These are phyloP conservation scores for Puccinia triticina DNA, from an alignment of 1,284 basidiomycete genomes.

Conservation along the genomic window DNA sequence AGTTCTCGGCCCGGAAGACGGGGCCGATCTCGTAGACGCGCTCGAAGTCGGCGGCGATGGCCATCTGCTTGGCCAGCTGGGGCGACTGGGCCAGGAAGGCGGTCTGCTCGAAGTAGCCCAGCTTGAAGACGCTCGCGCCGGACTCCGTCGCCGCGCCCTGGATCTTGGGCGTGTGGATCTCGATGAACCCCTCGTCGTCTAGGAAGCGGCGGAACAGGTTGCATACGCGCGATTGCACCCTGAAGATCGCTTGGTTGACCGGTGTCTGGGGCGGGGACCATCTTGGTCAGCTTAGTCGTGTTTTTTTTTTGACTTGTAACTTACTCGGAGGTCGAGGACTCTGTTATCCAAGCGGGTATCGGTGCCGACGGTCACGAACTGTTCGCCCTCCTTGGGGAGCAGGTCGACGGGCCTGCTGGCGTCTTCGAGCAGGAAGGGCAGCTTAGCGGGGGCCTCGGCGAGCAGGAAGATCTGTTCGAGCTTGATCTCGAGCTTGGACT, in stretches of 20 bases:
- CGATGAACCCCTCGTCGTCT: conserved; percentile 75
- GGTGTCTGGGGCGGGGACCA: conserved; percentile 70
- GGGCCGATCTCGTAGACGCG: conserved; percentile 94
- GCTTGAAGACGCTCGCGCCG: conserved; percentile 96
- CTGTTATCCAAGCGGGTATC: conserved; percentile 95
- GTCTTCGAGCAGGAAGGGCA: conserved; percentile 93
- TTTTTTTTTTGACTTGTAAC: no score
- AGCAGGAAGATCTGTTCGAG: conserved; percentile 80
- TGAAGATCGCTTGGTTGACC: conserved; percentile 96
- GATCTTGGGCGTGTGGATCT: conserved; percentile 97
- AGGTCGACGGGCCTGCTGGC: conserved; percentile 73
- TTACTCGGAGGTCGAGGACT: conserved; percentile 79
- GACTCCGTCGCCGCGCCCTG: conserved; percentile 96
- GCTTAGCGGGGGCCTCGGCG: conserved; percentile 69
- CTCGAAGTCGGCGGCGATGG: conserved; percentile 96
- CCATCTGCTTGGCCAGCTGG: conserved; percentile 98
- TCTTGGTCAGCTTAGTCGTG: no score
- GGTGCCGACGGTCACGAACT: conserved; percentile 67
- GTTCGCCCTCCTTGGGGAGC: conserved; percentile 38
- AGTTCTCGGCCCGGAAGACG: conserved; percentile 97
- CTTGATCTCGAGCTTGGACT: conserved; percentile 85
- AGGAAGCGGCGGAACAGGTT: conserved; percentile 86
- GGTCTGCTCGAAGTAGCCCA: conserved; percentile 86
- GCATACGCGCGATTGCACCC: conserved; percentile 82
- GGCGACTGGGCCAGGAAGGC: conserved; percentile 96